Evolutionary conservation across 306 rosid species (phyloP).

Genomic region (Prunus davidiana): DNA sequence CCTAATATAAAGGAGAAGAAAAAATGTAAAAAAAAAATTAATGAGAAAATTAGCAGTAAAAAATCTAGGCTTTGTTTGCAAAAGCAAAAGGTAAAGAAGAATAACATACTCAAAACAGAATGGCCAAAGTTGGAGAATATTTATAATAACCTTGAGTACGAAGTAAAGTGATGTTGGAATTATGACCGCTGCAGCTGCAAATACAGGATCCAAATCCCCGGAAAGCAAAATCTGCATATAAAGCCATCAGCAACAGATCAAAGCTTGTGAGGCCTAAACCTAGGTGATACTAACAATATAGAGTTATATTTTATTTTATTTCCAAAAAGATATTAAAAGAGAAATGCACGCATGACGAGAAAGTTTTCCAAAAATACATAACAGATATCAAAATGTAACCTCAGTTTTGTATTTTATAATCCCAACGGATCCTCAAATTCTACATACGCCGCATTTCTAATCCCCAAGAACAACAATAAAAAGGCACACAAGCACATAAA

Average conservation of each 20-base stretch:
- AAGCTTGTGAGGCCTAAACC: constrained; percentile 7
- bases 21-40: neutral
- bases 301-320: neutral
- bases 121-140: constrained; percentile 1
- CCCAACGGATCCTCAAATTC: neutral
- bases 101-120: neutral
- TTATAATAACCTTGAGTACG: constrained; percentile 59
- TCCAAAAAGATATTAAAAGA: neutral
- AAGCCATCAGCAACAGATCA: constrained; percentile 23
- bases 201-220: constrained; percentile 56
- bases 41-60: neutral
- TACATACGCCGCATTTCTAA: neutral
- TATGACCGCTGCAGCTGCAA: constrained; percentile 87
- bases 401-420: neutral
- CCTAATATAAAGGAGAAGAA: neutral
- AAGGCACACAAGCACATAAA: neutral
- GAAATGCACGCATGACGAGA: neutral
- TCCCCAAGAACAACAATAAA: neutral
- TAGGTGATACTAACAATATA: neutral
- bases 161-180: constrained; percentile 87
- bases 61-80: neutral
- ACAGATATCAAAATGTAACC: neutral
- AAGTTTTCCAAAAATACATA: neutral
- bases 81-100: neutral
- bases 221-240: constrained; percentile 76